phyloP scores from a whole-genome alignment of 805 yeast genomes.

The Saturnispora silvae region DNA sequence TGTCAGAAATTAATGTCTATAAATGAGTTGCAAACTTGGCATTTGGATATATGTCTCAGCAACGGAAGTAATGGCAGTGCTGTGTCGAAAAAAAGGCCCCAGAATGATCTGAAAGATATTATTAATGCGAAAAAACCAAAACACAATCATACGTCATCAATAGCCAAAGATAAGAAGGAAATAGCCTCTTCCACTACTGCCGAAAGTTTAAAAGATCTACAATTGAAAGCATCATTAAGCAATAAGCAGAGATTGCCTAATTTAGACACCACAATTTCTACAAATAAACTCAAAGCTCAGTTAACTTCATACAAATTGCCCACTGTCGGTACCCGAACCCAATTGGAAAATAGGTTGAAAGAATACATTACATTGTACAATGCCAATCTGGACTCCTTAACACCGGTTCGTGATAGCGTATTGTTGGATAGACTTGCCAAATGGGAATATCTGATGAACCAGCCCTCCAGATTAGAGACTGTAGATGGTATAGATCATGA shows the following conservation, averaged over 20 bases:
- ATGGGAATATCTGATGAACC: slow-evolving; percentile 46
- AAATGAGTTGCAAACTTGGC: slow-evolving; percentile 43
- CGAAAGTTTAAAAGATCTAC: slow-evolving; percentile 9
- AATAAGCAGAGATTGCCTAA: slow-evolving; percentile 39
- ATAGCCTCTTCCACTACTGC: no score
- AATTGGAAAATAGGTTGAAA: slow-evolving; percentile 59
- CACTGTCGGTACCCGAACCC: slow-evolving; percentile 49
- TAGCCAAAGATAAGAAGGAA: no score
- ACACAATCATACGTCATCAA: no score
- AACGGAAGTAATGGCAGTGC: background rate
- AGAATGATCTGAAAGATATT: background rate
- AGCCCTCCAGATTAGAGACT: slow-evolving; percentile 9
- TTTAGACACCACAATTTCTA: slow-evolving; percentile 50
- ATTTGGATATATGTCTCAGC: slow-evolving; percentile 50
- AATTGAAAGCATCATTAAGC: slow-evolving; percentile 18
- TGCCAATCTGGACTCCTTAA: slow-evolving; percentile 64
- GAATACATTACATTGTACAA: slow-evolving; percentile 74
- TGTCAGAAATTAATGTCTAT: slow-evolving; percentile 48
- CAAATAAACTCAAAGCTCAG: slow-evolving; percentile 51
- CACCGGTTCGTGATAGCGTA: slow-evolving; percentile 48
- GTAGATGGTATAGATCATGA: slow-evolving; percentile 9
- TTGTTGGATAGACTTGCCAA: slow-evolving; percentile 45
- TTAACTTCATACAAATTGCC: slow-evolving; percentile 46
- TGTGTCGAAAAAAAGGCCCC: slow-evolving; percentile 1
- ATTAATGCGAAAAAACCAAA: background rate